Evolutionary conservation across 202 grass and related monocot genomes (phyloP).

Genomic region (Hordeum pubiflorum): DNA sequence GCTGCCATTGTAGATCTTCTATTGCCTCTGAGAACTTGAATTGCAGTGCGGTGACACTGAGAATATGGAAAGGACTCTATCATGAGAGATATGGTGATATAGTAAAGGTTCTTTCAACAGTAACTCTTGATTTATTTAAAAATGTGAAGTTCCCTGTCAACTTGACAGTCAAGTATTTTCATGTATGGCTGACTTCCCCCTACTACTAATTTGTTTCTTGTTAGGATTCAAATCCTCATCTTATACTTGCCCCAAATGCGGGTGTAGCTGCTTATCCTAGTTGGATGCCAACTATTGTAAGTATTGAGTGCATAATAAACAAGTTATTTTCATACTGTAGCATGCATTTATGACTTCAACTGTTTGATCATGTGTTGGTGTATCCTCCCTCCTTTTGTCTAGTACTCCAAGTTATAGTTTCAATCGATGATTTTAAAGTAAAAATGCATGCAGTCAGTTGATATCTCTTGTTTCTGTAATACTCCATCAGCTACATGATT

Average conservation of each 20-base stretch:
- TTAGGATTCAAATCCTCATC: slow-evolving; percentile 67
- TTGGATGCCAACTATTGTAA: slow-evolving; percentile 86
- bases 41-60: slow-evolving; percentile 39
- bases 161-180: slow-evolving; percentile 19
- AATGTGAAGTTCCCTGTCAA: background rate
- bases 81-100: slow-evolving; percentile 73
- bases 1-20: slow-evolving; percentile 61
- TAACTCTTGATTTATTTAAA: slow-evolving; percentile 4
- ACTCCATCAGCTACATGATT: background rate
- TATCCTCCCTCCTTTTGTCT: background rate
- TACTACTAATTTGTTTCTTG: slow-evolving; percentile 22
- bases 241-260: slow-evolving; percentile 91
- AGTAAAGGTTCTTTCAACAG: slow-evolving; percentile 48
- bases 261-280: slow-evolving; percentile 85
- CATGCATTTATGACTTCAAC: background rate
- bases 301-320: slow-evolving; percentile 24
- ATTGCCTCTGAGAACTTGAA: slow-evolving; percentile 13
- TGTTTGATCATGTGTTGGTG: background rate
- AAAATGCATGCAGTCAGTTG: background rate
- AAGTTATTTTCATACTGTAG: background rate
- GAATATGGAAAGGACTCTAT: slow-evolving; percentile 71
- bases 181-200: background rate
- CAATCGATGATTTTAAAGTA: background rate
- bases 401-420: background rate
- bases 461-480: slow-evolving; percentile 2